Conservation (phyloP, 2,329 filamentous ascomycete species). For the Coccinonectria pachysandricola region DNA sequence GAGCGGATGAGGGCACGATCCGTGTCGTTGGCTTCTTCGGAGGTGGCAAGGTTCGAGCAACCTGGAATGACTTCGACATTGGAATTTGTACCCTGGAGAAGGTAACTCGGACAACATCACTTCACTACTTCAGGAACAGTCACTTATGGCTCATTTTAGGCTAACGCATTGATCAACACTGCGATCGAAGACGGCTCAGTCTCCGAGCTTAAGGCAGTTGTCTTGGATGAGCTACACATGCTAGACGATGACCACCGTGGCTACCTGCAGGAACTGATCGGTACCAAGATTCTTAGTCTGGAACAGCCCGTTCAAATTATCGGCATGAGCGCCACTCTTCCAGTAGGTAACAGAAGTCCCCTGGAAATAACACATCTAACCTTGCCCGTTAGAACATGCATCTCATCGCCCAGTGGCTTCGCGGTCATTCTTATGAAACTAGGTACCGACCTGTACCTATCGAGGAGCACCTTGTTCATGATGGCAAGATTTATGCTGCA, state of each 20-base stretch:
- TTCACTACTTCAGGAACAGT: no score
- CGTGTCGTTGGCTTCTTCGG: conserved; percentile 66
- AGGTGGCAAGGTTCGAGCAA: conserved; percentile 55
- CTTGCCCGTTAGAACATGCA: conserved; percentile 49
- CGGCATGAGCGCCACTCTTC: conserved; percentile 72
- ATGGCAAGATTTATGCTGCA: conserved; percentile 56
- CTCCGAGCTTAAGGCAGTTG: conserved; percentile 52
- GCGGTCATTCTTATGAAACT: conserved; percentile 62
- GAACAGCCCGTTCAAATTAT: conserved; percentile 59
- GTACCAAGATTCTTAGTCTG: conserved; percentile 61
- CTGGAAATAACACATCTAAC: conserved; percentile 2
- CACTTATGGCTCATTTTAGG: conserved; percentile 37
- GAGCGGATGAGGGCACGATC: conserved; percentile 47
- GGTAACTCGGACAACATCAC: no score
- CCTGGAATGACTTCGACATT: conserved; percentile 67
- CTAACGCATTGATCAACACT: conserved; percentile 62
- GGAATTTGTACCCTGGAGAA: conserved; percentile 75
- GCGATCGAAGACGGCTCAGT: conserved; percentile 63
- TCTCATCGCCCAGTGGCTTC: conserved; percentile 58
- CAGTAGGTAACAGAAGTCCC: conserved; percentile 34
- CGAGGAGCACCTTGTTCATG: conserved; percentile 63
- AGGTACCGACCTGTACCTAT: conserved; percentile 66
- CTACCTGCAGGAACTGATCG: conserved; percentile 64
- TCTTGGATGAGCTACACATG: conserved; percentile 76
- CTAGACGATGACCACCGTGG: conserved; percentile 66